Percentiles rank a stretch among this genome's conserved stretches.
These are phyloP conservation scores for Carex pumila DNA, from an alignment of 176 grass and related monocot genomes.

Conservation along the genomic window DNA sequence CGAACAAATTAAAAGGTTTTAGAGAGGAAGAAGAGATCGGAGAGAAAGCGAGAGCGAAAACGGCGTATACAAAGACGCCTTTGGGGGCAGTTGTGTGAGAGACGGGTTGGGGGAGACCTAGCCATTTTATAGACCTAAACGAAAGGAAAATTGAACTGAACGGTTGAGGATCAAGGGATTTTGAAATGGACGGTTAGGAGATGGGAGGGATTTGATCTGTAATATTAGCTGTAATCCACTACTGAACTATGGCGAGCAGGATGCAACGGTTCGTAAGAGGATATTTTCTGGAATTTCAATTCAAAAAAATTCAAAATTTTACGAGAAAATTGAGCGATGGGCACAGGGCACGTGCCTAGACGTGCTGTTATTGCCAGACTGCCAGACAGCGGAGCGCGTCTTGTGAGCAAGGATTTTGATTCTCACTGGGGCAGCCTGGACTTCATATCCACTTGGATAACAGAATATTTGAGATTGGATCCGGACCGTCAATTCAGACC, in stretches of 20 bases:
- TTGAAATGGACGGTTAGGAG: neutral
- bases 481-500: no score
- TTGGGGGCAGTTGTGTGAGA: neutral
- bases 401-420: no score
- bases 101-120: neutral
- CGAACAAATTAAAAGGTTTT: neutral
- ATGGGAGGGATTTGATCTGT: neutral
- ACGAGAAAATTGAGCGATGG: neutral
- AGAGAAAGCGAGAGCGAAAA: slow-evolving; percentile 34
- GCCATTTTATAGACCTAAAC: neutral
- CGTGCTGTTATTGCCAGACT: no score
- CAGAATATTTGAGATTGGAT: no score
- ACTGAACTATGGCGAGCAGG: neutral
- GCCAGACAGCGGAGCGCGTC: no score
- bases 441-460: no score
- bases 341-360: no score
- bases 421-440: no score
- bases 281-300: neutral
- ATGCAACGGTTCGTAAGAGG: neutral
- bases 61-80: slow-evolving; percentile 82
- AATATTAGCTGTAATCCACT: neutral
- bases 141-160: neutral
- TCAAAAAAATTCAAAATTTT: slow-evolving; percentile 11
- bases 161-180: neutral
- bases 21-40: neutral